Percentiles rank a stretch among this genome's conserved stretches.
Conservation (phyloP, 495 filamentous ascomycete species). For the Hypoxylon subgilvum region DNA sequence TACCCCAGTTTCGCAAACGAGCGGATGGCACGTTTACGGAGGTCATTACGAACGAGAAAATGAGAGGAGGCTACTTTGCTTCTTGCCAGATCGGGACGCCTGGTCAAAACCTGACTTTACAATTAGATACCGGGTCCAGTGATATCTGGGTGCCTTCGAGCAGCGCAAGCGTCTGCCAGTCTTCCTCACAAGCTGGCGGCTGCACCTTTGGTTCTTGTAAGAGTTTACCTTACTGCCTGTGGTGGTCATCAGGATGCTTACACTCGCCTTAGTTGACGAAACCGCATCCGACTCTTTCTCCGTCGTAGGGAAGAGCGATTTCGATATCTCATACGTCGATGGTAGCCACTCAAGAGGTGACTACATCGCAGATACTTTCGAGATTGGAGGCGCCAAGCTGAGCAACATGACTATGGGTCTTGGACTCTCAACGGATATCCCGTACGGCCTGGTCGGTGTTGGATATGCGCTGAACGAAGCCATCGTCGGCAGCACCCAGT, state of each 20-base stretch:
- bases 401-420: constrained; percentile 83
- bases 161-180: constrained; percentile 62
- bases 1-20: constrained; percentile 40
- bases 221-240: constrained; percentile 10
- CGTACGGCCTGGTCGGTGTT: constrained; percentile 84
- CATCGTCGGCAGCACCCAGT: constrained; percentile 56
- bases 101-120: constrained; percentile 66
- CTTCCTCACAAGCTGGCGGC: constrained; percentile 36
- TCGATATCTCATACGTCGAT: constrained; percentile 90
- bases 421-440: constrained; percentile 71
- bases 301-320: constrained; percentile 66
- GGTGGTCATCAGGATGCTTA: not conserved
- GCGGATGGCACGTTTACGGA: constrained; percentile 45
- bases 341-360: constrained; percentile 75
- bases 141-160: constrained; percentile 84
- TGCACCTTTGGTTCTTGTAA: constrained; percentile 58
- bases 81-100: constrained; percentile 76
- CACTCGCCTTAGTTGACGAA: constrained; percentile 66
- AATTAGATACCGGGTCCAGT: constrained; percentile 85
- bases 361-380: constrained; percentile 80
- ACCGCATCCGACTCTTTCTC: constrained; percentile 70
- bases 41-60: constrained; percentile 48
- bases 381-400: constrained; percentile 70
- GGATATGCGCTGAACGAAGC: constrained; percentile 84
- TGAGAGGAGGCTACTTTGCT: constrained; percentile 67